Evolutionary conservation across 768 basidiomycete species (phyloP), one percentile per base, ranked within the genome.

Genomic region (Amyloporia xantha): DNA sequence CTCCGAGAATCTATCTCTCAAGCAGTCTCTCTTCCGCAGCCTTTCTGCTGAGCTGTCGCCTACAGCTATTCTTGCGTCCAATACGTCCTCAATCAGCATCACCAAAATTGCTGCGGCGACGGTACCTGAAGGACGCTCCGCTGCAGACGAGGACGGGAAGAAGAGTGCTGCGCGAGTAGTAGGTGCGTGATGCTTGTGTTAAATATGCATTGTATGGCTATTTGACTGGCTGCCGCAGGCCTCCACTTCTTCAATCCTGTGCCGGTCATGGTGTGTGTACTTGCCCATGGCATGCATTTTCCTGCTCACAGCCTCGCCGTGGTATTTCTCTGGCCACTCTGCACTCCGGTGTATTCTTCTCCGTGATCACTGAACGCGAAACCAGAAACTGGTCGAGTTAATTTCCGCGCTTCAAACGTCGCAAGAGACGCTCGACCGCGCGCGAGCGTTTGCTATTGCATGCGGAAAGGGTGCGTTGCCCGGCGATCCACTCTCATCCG

Each of bases 241-340:
- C 71, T 95, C 36, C 92, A 95, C 64, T 96, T 93, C 73, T 95
- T 96, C 72, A 95, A 97, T 60, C 94, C 94, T 3, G 94, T 96
- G 3, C 94, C 94, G 2, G 88, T 95, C 26, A 96, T 96, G 93
- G 89, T 90, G 61, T 44, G 78, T 41, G 9, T 30, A 5, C n/a
- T 33, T 38, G 10, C n/a, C n/a, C n/a, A n/a, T n/a, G n/a, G n/a
- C n/a, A n/a, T n/a, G n/a, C n/a, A n/a, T n/a, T n/a, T n/a, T n/a
- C n/a, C n/a, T n/a, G n/a, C n/a, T n/a, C n/a, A n/a, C n/a, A n/a
- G n/a, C n/a, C n/a, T n/a, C n/a, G n/a, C n/a, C n/a, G n/a, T n/a
- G n/a, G n/a, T n/a, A n/a, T n/a, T n/a, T n/a, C n/a, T n/a, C n/a
- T n/a, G n/a, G n/a, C n/a, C n/a, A n/a, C n/a, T n/a, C n/a, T n/a